Evolutionary conservation across 2,329 filamentous ascomycete genomes (phyloP), one percentile per base, ranked within the genome.

Genomic region (Atkinsonella hypoxylon): DNA sequence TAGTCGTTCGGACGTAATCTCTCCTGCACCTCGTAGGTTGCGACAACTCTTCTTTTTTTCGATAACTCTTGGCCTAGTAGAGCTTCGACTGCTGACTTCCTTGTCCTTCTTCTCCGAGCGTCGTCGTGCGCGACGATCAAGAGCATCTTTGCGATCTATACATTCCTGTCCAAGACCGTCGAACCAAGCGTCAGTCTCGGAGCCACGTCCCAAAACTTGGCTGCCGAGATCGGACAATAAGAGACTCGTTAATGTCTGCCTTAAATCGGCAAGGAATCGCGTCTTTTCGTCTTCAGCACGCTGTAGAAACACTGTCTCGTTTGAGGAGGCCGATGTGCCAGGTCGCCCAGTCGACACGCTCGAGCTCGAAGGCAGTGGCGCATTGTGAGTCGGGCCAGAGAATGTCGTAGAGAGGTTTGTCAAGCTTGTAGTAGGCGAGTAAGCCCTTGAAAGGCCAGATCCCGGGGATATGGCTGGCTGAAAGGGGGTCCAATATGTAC

Each of bases 111-210:
- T 70, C 13, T 65, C 64, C 2, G 59, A 57, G 32, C 62, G 61
- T 53, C 72, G 61, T 54, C 71, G 62, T 47, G 70, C 70, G 45
- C 73, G 71, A 39, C 70, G 68, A 53, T 80, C 73, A 32, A 76
- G 66, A 3, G 75, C 72, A 47, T 82, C 77, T 45, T 76, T 79
- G 26, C 80, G 73, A 39, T 83, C 78, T 48, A 83, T 80, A 61
- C 80, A 83, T 56, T 83, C 72, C 57, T 83, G 78, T 2, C 81
- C 80, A 7, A 89, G 65, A 13, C 79, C 78, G 48, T 79, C 75
- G 57, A 96, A 93, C 85, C 91, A 96, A 3, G 75, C 75, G 64
- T 97, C 93, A 0, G 91, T 97, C 69, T 98, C 93, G 41, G 89
- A 95, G 3, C 93, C 93, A 47, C 79, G 80, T n/a, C 83, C 81